Evolutionary conservation across 1,284 basidiomycete genomes (phyloP).

Genomic region (Ustanciosporium gigantosporum): DNA sequence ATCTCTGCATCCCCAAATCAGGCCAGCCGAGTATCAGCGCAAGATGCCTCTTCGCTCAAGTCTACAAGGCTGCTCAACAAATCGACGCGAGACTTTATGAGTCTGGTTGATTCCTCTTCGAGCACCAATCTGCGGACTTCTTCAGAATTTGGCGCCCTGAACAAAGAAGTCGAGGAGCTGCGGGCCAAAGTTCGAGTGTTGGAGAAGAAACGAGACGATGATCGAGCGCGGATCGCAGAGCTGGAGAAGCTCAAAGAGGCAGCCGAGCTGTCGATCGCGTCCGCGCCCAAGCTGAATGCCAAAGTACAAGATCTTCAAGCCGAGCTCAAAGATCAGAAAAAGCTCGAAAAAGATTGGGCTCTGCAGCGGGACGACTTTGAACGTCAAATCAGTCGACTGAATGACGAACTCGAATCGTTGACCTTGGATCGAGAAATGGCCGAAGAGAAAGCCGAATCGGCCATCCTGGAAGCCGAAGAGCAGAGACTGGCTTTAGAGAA

Average conservation of each 20-base stretch:
- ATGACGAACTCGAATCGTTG: constrained; percentile 90
- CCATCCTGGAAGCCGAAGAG: constrained; percentile 78
- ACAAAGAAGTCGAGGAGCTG: constrained; percentile 67
- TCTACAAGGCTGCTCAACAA: constrained; percentile 26
- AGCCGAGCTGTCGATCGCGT: constrained; percentile 78
- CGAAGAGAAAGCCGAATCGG: constrained; percentile 85
- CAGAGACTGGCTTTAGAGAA: constrained; percentile 81
- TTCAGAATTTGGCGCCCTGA: constrained; percentile 35
- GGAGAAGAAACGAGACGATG: constrained; percentile 83
- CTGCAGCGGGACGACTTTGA: constrained; percentile 40
- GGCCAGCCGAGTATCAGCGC: not conserved
- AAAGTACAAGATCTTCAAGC: constrained; percentile 45
- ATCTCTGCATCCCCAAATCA: constrained; percentile 8
- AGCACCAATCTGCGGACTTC: constrained; percentile 10
- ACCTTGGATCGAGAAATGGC: constrained; percentile 96
- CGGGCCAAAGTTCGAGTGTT: constrained; percentile 80
- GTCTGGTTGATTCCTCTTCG: constrained; percentile 24
- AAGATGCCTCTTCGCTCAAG: constrained; percentile 2
- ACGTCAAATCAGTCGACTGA: constrained; percentile 70
- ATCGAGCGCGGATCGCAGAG: constrained; percentile 77
- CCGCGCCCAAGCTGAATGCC: constrained; percentile 72
- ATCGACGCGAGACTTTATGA: constrained; percentile 44
- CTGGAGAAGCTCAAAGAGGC: constrained; percentile 83
- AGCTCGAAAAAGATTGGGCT: constrained; percentile 50
- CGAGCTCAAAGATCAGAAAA: constrained; percentile 45